Base-by-base conservation (phyloP, 805 yeast genomes). In the Tetrapisispora namnaoensis region DNA sequence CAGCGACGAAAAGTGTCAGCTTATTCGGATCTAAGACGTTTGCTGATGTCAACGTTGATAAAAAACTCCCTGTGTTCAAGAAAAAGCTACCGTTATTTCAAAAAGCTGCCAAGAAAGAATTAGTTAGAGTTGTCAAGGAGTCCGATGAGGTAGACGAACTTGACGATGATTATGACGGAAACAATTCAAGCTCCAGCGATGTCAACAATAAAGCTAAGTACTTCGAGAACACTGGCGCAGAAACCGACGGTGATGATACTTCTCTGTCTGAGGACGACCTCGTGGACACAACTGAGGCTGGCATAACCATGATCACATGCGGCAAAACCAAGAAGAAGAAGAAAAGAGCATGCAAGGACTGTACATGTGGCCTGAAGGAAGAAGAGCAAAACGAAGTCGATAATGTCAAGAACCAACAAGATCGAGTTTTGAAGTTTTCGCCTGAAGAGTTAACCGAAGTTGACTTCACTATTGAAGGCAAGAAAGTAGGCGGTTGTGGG, bases 321-420 rank as follows among this genome's bases (percentile, higher is more conserved):
- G 65, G 61, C 36, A 62, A 57, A 47, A 53, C 62, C 46, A 62
- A 59, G 52, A 58, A 60, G 10, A 57, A 60, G 41, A 60, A 61
- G 47, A 80, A 91, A 71, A 88, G 82, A 69, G 99, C 99, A 0
- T 93, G 99, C 72, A 93, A 90, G 69, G 96, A 93, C 68, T 93
- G 99, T 68, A 84, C 97, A 0, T 93, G 99, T 72, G 99, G 99
- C 7, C 74, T 93, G 54, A 89, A 85, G 58, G 99, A 93, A 65
- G 68, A 76, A 47, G 96, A 93, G 70, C 90, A 84, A 51, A 71
- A 68, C 46, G 87, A 79, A 39, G 55, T 70, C 34, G 67, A 61
- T 22, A 57, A 58, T 4, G 49, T 55, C 21, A 55, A 62, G 42
- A 52, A 46, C 28, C 53, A 55, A 35, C 68, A 62, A 40, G 72